Evolutionary conservation across 306 rosid species (phyloP).

Genomic region (Sindora glabra): DNA sequence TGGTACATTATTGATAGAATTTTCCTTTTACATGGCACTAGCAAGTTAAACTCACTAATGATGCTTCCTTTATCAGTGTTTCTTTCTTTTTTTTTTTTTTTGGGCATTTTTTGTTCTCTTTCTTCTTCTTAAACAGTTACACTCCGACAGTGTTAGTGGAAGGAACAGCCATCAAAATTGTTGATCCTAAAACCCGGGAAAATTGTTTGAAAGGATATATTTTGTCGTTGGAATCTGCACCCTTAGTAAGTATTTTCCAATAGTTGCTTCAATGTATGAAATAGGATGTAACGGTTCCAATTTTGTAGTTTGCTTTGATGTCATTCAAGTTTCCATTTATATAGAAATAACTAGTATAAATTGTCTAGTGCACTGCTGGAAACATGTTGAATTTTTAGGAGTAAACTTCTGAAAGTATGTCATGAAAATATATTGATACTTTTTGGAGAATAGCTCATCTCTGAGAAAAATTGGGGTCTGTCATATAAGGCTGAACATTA

Average conservation of each 20-base stretch:
- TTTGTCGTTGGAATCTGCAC: conserved; percentile 53
- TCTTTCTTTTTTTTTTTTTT: background rate
- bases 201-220: conserved; percentile 68
- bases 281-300: background rate
- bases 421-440: background rate
- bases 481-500: conserved; percentile 1
- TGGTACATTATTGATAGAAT: too few relatives aligned
- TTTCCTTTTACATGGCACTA: too few relatives aligned
- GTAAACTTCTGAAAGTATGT: conserved; percentile 5
- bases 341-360: background rate
- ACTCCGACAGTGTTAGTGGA: conserved; percentile 52
- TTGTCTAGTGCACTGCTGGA: background rate
- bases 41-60: conserved; percentile 16
- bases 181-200: conserved; percentile 61
- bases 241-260: conserved; percentile 37
- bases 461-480: background rate
- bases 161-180: conserved; percentile 62
- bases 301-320: background rate
- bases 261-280: conserved; percentile 13
- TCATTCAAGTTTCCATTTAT: conserved; percentile 6
- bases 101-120: background rate
- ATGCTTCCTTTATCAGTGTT: conserved; percentile 6
- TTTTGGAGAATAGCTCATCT: background rate
- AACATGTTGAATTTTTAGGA: background rate
- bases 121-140: conserved; percentile 44